Evolutionary conservation across 257 asterid genomes (phyloP).

Genomic region (Capsicum pubescens): DNA sequence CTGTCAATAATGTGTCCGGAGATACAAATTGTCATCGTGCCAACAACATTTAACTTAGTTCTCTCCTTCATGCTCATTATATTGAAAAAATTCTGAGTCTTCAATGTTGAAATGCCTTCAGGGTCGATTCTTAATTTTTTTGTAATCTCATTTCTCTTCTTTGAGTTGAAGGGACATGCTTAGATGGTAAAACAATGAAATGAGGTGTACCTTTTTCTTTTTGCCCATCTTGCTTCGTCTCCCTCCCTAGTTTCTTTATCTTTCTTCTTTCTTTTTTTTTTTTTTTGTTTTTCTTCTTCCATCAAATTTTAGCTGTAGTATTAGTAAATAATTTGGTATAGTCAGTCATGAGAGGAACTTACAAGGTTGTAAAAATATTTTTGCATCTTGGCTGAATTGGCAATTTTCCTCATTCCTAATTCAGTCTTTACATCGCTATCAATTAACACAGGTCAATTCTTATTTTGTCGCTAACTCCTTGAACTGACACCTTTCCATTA

Average conservation of each 20-base stretch:
- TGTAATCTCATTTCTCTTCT: neutral
- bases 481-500: conserved; percentile 9
- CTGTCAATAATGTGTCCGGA: conserved; percentile 19
- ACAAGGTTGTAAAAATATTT: neutral
- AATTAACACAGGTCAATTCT: neutral
- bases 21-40: conserved; percentile 1
- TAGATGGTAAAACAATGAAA: neutral
- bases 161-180: conserved; percentile 14
- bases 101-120: conserved; percentile 5
- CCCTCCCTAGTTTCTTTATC: conserved; percentile 5
- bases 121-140: neutral
- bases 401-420: neutral
- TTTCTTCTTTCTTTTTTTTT: neutral
- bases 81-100: neutral
- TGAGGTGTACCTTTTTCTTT: conserved; percentile 15
- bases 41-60: neutral
- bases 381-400: conserved; percentile 8
- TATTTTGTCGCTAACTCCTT: conserved; percentile 5
- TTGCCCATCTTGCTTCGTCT: neutral
- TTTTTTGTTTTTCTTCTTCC: neutral
- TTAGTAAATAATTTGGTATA: neutral
- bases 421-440: conserved; percentile 1
- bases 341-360: conserved; percentile 14
- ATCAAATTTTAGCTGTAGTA: neutral
- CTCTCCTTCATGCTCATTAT: neutral